phyloP scores from a whole-genome alignment of 2,329 filamentous ascomycete species.

The Endocalyx cinctus region DNA sequence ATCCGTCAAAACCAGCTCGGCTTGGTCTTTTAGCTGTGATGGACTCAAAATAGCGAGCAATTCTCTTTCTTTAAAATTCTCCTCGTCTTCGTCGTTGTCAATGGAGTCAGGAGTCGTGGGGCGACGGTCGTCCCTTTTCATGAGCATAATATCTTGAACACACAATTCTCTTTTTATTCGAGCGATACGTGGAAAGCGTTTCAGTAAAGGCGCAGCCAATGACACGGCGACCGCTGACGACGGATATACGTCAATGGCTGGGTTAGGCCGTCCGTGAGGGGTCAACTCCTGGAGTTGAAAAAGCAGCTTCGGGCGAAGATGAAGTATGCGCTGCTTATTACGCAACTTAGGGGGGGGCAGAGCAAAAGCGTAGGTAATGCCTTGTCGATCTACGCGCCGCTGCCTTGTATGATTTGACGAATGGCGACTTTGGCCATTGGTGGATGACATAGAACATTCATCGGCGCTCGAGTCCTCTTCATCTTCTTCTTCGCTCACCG shows the following conservation, averaged over 20 bases:
- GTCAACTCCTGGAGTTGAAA: constrained; percentile 69
- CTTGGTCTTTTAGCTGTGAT: constrained; percentile 48
- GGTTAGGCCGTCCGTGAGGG: constrained; percentile 55
- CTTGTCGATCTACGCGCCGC: constrained; percentile 46
- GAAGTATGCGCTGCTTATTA: constrained; percentile 59
- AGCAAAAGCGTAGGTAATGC: constrained; percentile 62
- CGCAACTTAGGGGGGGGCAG: constrained; percentile 59
- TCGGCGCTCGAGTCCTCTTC: constrained; percentile 43
- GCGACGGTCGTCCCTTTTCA: constrained; percentile 65
- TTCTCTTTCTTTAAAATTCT: constrained; percentile 37
- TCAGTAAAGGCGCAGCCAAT: constrained; percentile 54
- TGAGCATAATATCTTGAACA: constrained; percentile 64
- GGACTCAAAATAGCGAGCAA: constrained; percentile 67
- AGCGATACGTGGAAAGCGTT: constrained; percentile 61
- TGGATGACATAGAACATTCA: constrained; percentile 35
- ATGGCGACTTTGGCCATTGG: constrained; percentile 30
- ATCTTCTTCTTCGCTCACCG: constrained; percentile 46
- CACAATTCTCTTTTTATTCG: constrained; percentile 59
- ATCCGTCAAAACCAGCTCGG: constrained; percentile 63
- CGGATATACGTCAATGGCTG: constrained; percentile 70
- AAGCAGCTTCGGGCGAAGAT: constrained; percentile 63
- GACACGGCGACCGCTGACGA: constrained; percentile 54
- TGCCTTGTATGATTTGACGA: too few species aligned
- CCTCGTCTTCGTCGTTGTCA: constrained; percentile 38
- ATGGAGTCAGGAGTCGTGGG: constrained; percentile 28